Conservation (phyloP, 2,329 filamentous ascomycete species). For the Tolypocladium tundrense region DNA sequence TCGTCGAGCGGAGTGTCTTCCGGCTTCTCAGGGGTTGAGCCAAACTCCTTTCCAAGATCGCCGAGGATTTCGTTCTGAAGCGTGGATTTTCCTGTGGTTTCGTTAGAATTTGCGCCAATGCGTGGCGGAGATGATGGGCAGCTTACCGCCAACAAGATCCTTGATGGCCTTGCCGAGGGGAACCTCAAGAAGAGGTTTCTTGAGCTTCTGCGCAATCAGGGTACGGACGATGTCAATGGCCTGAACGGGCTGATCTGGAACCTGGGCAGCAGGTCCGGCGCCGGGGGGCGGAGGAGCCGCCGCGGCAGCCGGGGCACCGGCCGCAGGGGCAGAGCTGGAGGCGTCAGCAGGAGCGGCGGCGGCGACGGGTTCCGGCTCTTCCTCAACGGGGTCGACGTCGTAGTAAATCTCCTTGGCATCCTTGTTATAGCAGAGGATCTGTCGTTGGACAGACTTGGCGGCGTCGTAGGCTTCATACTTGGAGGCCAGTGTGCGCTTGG, state of each 20-base stretch:
- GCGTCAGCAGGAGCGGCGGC: constrained; percentile 39
- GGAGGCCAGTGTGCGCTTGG: constrained; percentile 84
- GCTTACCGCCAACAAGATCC: constrained; percentile 87
- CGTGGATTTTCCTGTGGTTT: constrained; percentile 75
- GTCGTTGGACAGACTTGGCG: constrained; percentile 88
- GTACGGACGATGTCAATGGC: constrained; percentile 84
- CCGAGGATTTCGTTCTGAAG: constrained; percentile 98
- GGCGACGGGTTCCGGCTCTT: constrained; percentile 62
- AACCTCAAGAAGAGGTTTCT: constrained; percentile 83
- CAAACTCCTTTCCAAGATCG: constrained; percentile 96
- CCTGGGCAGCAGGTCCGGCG: constrained; percentile 75
- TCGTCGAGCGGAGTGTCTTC: constrained; percentile 97
- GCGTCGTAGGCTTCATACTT: constrained; percentile 99
- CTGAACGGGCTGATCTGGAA: constrained; percentile 77
- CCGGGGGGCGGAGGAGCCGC: constrained; percentile 54
- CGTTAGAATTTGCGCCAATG: neutral
- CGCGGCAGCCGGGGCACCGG: constrained; percentile 44
- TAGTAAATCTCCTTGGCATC: constrained; percentile 99
- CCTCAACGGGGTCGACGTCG: constrained; percentile 88
- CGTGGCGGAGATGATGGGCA: neutral
- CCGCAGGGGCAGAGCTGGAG: constrained; percentile 41
- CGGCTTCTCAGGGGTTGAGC: constrained; percentile 94
- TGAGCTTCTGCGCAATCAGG: constrained; percentile 92
- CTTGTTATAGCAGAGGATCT: constrained; percentile 99
- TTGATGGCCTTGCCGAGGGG: constrained; percentile 96